Conservation (phyloP, 805 yeast species). For the Yamadazyma takamatsuzukensis region DNA sequence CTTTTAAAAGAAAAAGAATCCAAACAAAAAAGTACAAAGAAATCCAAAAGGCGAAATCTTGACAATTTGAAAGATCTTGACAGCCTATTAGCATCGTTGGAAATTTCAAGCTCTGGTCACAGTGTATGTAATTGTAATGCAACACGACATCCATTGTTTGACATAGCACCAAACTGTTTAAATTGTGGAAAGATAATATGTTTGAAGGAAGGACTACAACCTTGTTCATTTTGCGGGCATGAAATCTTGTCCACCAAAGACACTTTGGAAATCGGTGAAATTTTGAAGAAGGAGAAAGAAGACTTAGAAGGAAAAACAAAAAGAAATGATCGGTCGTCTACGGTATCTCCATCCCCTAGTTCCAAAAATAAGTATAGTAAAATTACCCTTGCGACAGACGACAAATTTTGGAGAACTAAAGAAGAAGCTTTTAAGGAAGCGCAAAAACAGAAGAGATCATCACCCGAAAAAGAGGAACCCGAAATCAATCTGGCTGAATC, state of each 20-base stretch:
- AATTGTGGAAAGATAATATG: conserved; percentile 95
- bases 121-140: conserved; percentile 78
- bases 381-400: conserved; percentile 54
- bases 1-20: conserved; percentile 5
- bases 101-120: conserved; percentile 18
- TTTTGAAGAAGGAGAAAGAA: conserved; percentile 52
- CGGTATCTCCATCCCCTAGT: conserved; percentile 10
- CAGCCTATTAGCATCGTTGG: conserved; percentile 53
- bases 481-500: conserved; percentile 18
- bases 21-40: conserved; percentile 20
- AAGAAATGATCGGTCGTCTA: conserved; percentile 13
- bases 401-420: conserved; percentile 64
- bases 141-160: conserved; percentile 80
- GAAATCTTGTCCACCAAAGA: conserved; percentile 66
- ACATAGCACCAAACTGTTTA: conserved; percentile 88
- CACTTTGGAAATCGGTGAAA: conserved; percentile 48
- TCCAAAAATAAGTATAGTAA: conserved; percentile 34
- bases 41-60: conserved; percentile 42
- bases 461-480: conserved; percentile 18
- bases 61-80: conserved; percentile 65
- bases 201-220: conserved; percentile 82
- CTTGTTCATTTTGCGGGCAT: conserved; percentile 79
- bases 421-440: conserved; percentile 58
- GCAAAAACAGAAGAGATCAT: conserved; percentile 40
- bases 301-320: conserved; percentile 26